Conservation (phyloP, 306 rosid species). For the Fragaria iinumae region DNA sequence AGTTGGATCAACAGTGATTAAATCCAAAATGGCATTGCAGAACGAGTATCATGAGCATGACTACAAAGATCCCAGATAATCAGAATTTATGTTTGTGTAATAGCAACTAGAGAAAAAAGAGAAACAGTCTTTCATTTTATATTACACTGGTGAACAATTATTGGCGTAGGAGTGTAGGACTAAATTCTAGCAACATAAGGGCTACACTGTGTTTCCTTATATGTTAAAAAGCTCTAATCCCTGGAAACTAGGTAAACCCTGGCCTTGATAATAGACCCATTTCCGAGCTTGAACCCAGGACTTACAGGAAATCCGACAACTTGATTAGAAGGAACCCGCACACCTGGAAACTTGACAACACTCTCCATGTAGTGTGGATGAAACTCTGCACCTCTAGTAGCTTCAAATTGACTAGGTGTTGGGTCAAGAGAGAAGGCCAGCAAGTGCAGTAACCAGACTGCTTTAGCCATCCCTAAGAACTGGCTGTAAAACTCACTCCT, state of each 20-base stretch:
- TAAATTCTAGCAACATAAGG: not conserved
- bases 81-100: not conserved
- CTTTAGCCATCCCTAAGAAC: constrained; percentile 71
- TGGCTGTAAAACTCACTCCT: constrained; percentile 77
- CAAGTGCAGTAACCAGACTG: constrained; percentile 85
- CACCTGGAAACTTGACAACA: constrained; percentile 60
- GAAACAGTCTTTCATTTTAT: not conserved
- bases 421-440: constrained; percentile 91
- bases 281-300: constrained; percentile 92
- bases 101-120: not conserved
- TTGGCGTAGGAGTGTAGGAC: not conserved
- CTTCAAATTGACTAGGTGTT: constrained; percentile 84
- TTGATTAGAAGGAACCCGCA: constrained; percentile 64
- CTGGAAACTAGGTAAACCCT: constrained; percentile 71
- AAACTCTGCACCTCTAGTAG: constrained; percentile 85
- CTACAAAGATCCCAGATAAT: not conserved
- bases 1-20: no score
- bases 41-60: no score
- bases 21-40: no score
- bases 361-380: constrained; percentile 86
- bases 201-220: not conserved
- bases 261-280: constrained; percentile 77
- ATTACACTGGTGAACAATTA: not conserved
- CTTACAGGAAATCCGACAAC: constrained; percentile 77
- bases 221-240: constrained; percentile 24